These are phyloP conservation scores for Saccharomycopsis selenospora DNA, from an alignment of 805 yeast genomes.

Conservation along the genomic window DNA sequence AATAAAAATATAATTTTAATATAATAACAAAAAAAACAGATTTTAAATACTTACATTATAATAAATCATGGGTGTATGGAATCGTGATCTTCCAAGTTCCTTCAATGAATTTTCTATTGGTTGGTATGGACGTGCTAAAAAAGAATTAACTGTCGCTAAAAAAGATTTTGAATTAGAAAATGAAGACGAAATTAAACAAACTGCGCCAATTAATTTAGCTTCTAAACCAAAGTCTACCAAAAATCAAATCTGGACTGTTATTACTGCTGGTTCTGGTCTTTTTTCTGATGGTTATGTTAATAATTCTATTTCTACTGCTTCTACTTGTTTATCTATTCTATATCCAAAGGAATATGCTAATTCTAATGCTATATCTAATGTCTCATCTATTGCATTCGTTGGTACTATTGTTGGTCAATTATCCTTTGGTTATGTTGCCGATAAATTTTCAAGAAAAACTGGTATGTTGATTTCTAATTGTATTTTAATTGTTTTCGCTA, in stretches of 20 bases:
- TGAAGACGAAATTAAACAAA: constrained; percentile 26
- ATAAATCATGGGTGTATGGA: constrained; percentile 22
- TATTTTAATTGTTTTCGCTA: constrained; percentile 69
- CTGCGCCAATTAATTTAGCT: constrained; percentile 16
- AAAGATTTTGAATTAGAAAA: constrained; percentile 19
- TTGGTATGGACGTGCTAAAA: constrained; percentile 35
- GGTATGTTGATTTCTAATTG: constrained; percentile 78
- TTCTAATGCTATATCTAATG: constrained; percentile 69
- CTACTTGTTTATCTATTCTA: constrained; percentile 58
- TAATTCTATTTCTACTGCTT: constrained; percentile 72
- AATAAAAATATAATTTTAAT: too few species aligned
- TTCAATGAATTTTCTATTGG: constrained; percentile 32
- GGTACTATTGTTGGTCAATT: constrained; percentile 90
- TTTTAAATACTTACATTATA: too few species aligned
- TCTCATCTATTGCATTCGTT: constrained; percentile 81
- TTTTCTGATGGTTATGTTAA: constrained; percentile 92
- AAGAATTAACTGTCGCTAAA: constrained; percentile 38
- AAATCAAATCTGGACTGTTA: constrained; percentile 51
- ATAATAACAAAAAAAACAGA: too few species aligned
- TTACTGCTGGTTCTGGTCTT: constrained; percentile 86
- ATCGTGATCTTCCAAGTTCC: constrained; percentile 46
- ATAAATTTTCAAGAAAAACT: constrained; percentile 67
- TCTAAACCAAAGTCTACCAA: constrained; percentile 21
- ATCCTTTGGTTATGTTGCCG: constrained; percentile 72
- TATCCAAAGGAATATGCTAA: constrained; percentile 57